Percentiles rank a stretch among this genome's conserved stretches.
phyloP scores from a whole-genome alignment of 257 asterid genomes.

The Linderniella brevidens region DNA sequence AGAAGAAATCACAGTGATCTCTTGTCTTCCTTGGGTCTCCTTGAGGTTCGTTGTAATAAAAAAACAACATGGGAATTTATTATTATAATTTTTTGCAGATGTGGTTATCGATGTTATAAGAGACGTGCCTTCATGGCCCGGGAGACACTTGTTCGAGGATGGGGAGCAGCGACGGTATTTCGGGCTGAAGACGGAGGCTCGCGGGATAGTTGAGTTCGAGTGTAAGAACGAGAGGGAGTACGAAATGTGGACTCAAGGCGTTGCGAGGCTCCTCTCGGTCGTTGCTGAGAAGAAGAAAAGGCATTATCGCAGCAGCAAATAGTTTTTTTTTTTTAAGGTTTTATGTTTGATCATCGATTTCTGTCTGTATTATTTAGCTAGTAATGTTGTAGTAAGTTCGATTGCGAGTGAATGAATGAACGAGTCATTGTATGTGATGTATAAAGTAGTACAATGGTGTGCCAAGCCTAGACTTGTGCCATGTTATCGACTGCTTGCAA shows the following conservation, averaged over 20 bases:
- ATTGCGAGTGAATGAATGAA: too few species aligned
- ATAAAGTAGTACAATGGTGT: too few species aligned
- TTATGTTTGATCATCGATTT: too few species aligned
- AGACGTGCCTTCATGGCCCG: constrained; percentile 95
- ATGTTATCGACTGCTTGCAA: too few species aligned
- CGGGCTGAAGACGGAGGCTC: constrained; percentile 65
- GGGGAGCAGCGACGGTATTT: constrained; percentile 85
- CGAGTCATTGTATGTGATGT: too few species aligned
- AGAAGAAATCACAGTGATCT: neutral
- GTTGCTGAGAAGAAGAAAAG: constrained; percentile 35
- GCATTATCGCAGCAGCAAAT: constrained; percentile 7
- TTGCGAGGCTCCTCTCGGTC: constrained; percentile 37
- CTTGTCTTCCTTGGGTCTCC: neutral
- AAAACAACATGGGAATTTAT: neutral
- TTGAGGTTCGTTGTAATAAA: neutral
- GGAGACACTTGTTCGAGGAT: constrained; percentile 80
- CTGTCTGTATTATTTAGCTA: too few species aligned
- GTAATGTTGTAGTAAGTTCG: too few species aligned
- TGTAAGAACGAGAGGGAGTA: constrained; percentile 41
- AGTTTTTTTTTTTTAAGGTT: too few species aligned
- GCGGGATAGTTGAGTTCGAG: constrained; percentile 62
- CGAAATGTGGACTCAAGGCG: constrained; percentile 63
- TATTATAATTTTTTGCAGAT: constrained; percentile 35
- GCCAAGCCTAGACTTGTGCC: too few species aligned
- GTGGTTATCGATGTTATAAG: constrained; percentile 65